Evolutionary conservation across 352 stramenopile genomes (phyloP), one percentile per base, ranked within the genome.

Genomic region (Albugo candida): DNA sequence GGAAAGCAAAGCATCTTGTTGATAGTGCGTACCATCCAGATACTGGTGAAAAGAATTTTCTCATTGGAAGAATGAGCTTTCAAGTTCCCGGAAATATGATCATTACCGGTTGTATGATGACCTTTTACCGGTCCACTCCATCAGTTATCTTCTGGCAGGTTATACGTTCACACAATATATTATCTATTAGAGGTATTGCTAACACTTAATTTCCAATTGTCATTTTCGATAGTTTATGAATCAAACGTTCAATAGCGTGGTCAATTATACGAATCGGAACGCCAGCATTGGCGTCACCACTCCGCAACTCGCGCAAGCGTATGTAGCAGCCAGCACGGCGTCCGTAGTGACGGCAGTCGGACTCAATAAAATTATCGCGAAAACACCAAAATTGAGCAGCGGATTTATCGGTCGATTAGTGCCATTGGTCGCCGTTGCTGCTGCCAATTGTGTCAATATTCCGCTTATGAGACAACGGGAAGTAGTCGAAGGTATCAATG

Each of bases 181-280:
- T 31, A 31, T 47, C 10, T 34, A 16, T 54, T 2, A 12, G 1
- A 0, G 13, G 27, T 36, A 8, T 36, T 6, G 4, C 40, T 17
- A 19, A 49, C 38, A 35, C 34, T 31, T 36, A 11, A 19, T 21
- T 27, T 12, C 27, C 21, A 49, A 20, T n/a, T 38, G 4, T 14
- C n/a, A 6, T 21, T 27, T 20, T 57, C 1, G 46, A 14, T 52
- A 79, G 63, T 89, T 80, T 47, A 78, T 87, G 61, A 95, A 95
- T 65, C 83, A 95, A 58, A 89, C 71, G 16, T 95, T 92, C 56
- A 95, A 95, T 63, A 86, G 80, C 39, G 75, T 91, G 51, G 77
- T 95, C 60, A 95, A 95, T 67, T 95, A 93, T 62, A 85, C 77
- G 12, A 95, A 95, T 70, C 77, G 83, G 36, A 95, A 95, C 54